These are phyloP conservation scores for Leucosporidium yakuticum DNA, from an alignment of 768 basidiomycete genomes.

Conservation along the genomic window DNA sequence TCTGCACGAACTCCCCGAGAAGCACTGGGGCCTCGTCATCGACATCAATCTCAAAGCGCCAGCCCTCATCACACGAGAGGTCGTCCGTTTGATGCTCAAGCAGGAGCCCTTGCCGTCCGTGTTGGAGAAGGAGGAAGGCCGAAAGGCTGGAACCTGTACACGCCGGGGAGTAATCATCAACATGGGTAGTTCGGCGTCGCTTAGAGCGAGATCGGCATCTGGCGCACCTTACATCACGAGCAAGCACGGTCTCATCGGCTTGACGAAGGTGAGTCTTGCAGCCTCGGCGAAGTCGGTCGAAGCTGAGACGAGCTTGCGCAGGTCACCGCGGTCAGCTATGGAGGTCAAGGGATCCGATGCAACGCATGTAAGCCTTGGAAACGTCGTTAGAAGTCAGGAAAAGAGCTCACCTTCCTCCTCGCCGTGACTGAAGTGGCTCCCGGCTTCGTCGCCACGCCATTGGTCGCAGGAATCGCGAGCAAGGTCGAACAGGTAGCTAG, in stretches of 20 bases:
- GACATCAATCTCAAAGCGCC: slow-evolving; percentile 23
- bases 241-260: slow-evolving; percentile 13
- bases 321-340: not conserved
- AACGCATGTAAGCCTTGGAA: not conserved
- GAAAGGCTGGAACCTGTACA: not conserved
- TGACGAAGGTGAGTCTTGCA: slow-evolving; percentile 1
- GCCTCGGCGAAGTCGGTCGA: not conserved
- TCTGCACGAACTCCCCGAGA: not conserved
- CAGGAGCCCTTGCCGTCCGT: slow-evolving; percentile 1
- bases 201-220: slow-evolving; percentile 2
- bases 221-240: slow-evolving; percentile 15
- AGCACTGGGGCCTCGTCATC: slow-evolving; percentile 1
- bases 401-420: not conserved
- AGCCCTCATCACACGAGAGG: slow-evolving; percentile 10
- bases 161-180: slow-evolving; percentile 15
- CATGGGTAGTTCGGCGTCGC: slow-evolving; percentile 13
- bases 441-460: slow-evolving; percentile 12
- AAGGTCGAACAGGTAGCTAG: slow-evolving; percentile 8
- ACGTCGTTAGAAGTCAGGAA: not conserved
- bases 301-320: not conserved
- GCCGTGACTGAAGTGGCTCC: slow-evolving; percentile 15
- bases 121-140: slow-evolving; percentile 1
- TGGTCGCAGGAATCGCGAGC: slow-evolving; percentile 5
- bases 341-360: not conserved
- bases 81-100: slow-evolving; percentile 10